Percentiles rank a stretch among this genome's conserved stretches.
Conservation (phyloP, 176 grass and related monocot species). For the Metroxylon sagu region DNA sequence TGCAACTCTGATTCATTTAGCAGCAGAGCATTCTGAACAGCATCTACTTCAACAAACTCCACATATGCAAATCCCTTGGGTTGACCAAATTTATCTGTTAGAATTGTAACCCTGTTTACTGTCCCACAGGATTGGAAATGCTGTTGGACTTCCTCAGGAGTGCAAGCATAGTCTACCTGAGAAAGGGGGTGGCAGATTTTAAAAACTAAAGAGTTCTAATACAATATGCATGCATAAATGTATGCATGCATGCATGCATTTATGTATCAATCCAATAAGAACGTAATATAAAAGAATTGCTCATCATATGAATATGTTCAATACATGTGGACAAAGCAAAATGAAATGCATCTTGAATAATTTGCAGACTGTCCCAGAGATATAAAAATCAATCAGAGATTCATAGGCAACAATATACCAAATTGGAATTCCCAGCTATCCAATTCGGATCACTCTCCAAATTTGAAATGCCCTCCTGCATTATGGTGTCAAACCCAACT, state of each 20-base stretch:
- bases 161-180: constrained; percentile 68
- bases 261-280: not conserved
- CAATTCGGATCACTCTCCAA: too few species aligned
- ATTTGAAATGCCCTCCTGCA: too few species aligned
- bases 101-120: constrained; percentile 64
- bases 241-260: not conserved
- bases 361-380: too few species aligned
- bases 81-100: constrained; percentile 53
- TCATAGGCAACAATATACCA: too few species aligned
- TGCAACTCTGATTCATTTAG: constrained; percentile 61
- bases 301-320: too few species aligned
- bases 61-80: constrained; percentile 78
- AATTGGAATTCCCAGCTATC: too few species aligned
- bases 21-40: constrained; percentile 59
- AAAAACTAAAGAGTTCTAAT: not conserved
- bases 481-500: too few species aligned
- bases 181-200: constrained; percentile 7
- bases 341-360: too few species aligned
- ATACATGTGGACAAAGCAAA: too few species aligned
- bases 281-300: not conserved
- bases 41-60: constrained; percentile 60
- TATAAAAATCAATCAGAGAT: too few species aligned
- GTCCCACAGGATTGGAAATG: constrained; percentile 74
- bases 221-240: not conserved
- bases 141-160: constrained; percentile 61